Base-by-base conservation (phyloP, 2,329 filamentous ascomycete species). In the Fusarium albidum region DNA sequence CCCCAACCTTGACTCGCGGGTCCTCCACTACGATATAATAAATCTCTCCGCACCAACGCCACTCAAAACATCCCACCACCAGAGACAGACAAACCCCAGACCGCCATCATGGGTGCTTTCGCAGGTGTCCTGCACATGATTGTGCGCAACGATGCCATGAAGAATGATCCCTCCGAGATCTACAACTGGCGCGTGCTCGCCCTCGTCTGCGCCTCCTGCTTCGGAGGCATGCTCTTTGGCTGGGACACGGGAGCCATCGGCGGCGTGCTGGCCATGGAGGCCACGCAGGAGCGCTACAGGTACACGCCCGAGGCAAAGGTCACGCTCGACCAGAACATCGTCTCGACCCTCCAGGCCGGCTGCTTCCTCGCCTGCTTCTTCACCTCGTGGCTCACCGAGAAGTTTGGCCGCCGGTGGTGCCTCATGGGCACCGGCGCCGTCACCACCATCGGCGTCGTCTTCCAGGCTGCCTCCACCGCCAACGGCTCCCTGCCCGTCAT, bases 131-230 rank as follows among this genome's bases (percentile, higher is more conserved):
- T 88, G 49, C 77, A 77, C 63, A 75, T 73, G 63, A 76, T 88
- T 66, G 80, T 89, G 63, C 82, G 82, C 72, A 90, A 90, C 77
- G 86, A 91, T 70, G 84, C 88, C 37, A 90, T 91, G 83, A 85
- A 81, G 67, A 72, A 75, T 29, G 87, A 90, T 55, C 87, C 87
- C 14, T 77, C 80, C 15, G 82, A 88, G 68, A 85, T 90, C 53
- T 90, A 89, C 73, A 85, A 86, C 66, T 90, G 86, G 86, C 81
- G 86, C 49, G 85, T 88, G 25, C 84, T 87, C 59, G 79, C 79
- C 50, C 77, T 89, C 61, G 85, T 85, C 41, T 85, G 79, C 67
- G 85, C 84, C 35, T 78, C 85, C 33, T 90, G 87, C 71, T 90
- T 89, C 54, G 88, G 88, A 55, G 88, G 87, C 43, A 78, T 79